These are phyloP conservation scores for Ambrosiella beaveri DNA, from an alignment of 2,329 filamentous ascomycete genomes.

Conservation along the genomic window DNA sequence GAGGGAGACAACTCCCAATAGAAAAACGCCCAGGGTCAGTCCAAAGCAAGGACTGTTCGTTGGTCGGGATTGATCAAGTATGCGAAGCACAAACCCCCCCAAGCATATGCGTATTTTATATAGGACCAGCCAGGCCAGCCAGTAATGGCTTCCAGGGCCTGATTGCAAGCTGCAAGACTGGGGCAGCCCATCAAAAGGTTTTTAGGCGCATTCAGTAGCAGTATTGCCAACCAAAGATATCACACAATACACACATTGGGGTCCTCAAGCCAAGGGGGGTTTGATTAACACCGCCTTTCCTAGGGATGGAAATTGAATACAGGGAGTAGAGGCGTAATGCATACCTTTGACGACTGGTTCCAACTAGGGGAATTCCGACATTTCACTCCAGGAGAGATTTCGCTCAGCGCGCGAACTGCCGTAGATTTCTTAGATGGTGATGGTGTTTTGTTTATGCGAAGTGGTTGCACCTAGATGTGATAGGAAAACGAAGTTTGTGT, in stretches of 20 bases:
- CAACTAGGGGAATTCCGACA: constrained; percentile 86
- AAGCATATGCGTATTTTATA: not conserved
- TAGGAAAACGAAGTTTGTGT: constrained; percentile 10
- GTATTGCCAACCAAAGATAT: not conserved
- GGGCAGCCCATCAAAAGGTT: not conserved
- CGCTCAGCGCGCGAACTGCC: constrained; percentile 57
- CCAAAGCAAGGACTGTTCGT: not conserved
- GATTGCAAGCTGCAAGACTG: not conserved
- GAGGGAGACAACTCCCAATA: not conserved
- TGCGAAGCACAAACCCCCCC: not conserved
- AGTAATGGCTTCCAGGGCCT: not conserved
- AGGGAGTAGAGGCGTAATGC: constrained; percentile 14
- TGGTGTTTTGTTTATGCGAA: constrained; percentile 60
- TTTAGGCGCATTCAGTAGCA: not conserved
- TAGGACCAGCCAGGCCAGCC: not conserved
- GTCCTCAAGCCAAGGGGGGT: constrained; percentile 1
- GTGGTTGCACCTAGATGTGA: constrained; percentile 45
- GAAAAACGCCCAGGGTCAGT: not conserved
- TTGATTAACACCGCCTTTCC: constrained; percentile 12
- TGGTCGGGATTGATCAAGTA: not conserved
- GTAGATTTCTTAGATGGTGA: constrained; percentile 18
- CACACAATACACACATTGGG: not conserved
- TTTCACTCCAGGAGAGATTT: constrained; percentile 72
- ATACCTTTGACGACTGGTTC: constrained; percentile 59
- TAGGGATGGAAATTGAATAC: constrained; percentile 13